phyloP scores from a whole-genome alignment of 2,329 filamentous ascomycete species.

The Clarireedia monteithiana region DNA sequence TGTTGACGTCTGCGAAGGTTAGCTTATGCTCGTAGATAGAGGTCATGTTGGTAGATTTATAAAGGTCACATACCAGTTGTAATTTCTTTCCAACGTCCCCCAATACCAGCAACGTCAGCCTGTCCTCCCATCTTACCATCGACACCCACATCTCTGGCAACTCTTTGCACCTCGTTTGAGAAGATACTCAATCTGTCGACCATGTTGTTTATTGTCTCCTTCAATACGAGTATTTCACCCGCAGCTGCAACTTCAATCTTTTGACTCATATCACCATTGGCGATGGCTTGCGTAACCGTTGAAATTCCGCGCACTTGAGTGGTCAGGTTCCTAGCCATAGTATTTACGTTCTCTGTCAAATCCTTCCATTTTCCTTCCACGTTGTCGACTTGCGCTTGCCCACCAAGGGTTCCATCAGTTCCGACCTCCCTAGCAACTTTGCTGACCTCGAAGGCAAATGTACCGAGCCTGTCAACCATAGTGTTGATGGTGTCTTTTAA shows the following conservation, averaged over 20 bases:
- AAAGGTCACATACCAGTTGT: conserved; percentile 53
- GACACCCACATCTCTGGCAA: conserved; percentile 93
- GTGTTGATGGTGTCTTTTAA: conserved; percentile 97
- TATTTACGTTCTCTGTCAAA: conserved; percentile 84
- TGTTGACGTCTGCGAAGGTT: conserved; percentile 26
- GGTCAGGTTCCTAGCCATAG: conserved; percentile 61
- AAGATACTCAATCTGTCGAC: conserved; percentile 91
- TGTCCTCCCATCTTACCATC: conserved; percentile 98
- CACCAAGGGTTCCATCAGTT: conserved; percentile 88
- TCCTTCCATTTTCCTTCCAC: conserved; percentile 99
- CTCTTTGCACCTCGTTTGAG: conserved; percentile 90
- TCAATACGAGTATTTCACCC: conserved; percentile 87
- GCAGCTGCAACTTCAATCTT: conserved; percentile 94
- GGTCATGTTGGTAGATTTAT: not conserved
- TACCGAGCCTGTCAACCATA: conserved; percentile 95
- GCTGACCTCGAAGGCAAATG: conserved; percentile 94
- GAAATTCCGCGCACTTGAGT: conserved; percentile 83
- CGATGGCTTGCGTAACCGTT: conserved; percentile 88
- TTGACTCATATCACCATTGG: conserved; percentile 90
- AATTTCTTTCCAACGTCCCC: conserved; percentile 96
- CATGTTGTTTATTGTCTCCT: conserved; percentile 99
- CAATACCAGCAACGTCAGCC: conserved; percentile 85
- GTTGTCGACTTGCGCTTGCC: conserved; percentile 87
- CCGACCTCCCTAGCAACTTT: conserved; percentile 93
- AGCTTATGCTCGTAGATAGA: not conserved